A percentile compares a stretch with the other conserved stretches of the same genome.
These are phyloP conservation scores for Lichtheimia ramosa DNA, from an alignment of 371 early-diverging fungal genomes.

Conservation along the genomic window DNA sequence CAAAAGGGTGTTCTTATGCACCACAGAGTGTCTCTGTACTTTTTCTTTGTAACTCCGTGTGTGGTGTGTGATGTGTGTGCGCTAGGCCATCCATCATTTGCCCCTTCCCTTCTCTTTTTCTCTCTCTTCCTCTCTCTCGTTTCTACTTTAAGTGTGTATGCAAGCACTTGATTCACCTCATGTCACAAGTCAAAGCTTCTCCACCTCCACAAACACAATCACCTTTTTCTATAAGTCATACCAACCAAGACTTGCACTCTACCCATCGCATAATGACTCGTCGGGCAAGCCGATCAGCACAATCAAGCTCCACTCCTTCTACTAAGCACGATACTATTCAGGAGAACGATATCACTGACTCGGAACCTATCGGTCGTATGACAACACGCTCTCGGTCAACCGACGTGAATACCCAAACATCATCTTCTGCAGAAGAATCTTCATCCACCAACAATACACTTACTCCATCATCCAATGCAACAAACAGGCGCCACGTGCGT, in stretches of 20 bases:
- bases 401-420: conserved; percentile 10
- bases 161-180: conserved; percentile 8
- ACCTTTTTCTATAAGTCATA: neutral
- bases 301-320: conserved; percentile 9
- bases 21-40: no score
- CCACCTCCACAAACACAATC: conserved; percentile 1
- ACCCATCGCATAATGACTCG: conserved; percentile 19
- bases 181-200: conserved; percentile 22
- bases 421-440: conserved; percentile 12
- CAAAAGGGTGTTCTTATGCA: no score
- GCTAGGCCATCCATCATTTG: neutral
- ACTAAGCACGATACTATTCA: neutral
- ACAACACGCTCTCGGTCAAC: conserved; percentile 18
- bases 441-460: neutral
- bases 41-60: no score
- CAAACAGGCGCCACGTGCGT: neutral
- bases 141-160: neutral
- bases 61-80: no score
- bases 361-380: conserved; percentile 8
- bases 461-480: conserved; percentile 1
- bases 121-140: neutral
- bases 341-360: conserved; percentile 3
- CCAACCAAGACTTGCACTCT: conserved; percentile 5
- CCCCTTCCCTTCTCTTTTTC: conserved; percentile 4
- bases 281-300: conserved; percentile 16